Percentiles rank a stretch among this genome's conserved stretches.
Evolutionary conservation across 345 rosid species (phyloP).

Genomic region (Syzygium aromaticum): DNA sequence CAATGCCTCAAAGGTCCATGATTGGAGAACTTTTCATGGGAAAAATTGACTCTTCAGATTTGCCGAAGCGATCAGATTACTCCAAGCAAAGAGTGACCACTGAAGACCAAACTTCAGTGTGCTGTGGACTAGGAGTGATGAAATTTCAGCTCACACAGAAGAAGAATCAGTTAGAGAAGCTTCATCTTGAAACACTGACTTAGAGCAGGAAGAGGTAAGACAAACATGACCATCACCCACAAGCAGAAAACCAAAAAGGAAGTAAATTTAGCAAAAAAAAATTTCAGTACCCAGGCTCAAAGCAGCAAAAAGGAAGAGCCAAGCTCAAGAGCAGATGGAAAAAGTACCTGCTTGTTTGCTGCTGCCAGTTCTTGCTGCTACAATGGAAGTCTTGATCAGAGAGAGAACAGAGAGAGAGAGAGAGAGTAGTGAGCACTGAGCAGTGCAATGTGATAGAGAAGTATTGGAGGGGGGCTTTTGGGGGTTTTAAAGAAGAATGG

Average conservation of each 20-base stretch:
- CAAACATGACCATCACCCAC: background rate
- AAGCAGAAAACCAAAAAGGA: background rate
- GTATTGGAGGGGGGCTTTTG: background rate
- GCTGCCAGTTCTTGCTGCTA: background rate
- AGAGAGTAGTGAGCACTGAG: background rate
- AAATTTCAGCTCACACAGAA: background rate
- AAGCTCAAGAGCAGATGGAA: background rate
- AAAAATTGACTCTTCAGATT: background rate
- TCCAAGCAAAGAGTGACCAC: background rate
- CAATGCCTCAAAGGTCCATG: background rate
- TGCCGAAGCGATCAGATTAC: background rate
- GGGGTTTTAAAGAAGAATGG: conserved; percentile 20
- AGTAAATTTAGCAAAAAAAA: background rate
- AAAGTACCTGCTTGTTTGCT: background rate
- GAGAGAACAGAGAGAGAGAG: background rate
- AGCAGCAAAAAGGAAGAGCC: background rate
- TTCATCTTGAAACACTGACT: background rate
- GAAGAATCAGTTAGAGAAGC: background rate
- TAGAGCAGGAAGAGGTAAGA: background rate
- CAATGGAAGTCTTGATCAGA: background rate
- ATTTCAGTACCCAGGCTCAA: background rate
- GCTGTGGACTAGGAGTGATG: background rate
- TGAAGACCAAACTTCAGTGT: background rate
- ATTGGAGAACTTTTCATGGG: background rate
- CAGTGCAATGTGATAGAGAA: conserved; percentile 1